phyloP scores from a whole-genome alignment of 768 basidiomycete species.

The Myochromella boudieri region DNA sequence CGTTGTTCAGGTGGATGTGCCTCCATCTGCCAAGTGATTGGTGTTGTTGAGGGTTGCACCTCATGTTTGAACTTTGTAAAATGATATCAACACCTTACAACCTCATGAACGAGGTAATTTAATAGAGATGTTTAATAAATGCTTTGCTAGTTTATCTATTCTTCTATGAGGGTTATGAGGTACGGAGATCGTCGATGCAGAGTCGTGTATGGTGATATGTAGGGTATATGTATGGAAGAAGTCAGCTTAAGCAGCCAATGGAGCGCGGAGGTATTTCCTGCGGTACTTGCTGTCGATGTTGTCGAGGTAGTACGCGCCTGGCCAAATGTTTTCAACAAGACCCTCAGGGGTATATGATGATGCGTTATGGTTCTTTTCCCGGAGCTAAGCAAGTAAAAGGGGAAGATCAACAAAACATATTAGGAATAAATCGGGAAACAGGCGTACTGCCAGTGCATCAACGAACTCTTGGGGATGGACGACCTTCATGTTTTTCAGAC shows the following conservation, averaged over 20 bases:
- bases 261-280: conserved; percentile 73
- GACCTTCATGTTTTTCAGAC: conserved; percentile 85
- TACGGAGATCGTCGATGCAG: too few relatives aligned
- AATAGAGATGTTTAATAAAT: too few relatives aligned
- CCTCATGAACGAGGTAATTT: too few relatives aligned
- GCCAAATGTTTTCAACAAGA: conserved; percentile 89
- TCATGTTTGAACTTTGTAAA: not conserved
- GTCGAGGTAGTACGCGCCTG: conserved; percentile 90
- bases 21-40: not conserved
- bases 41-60: not conserved
- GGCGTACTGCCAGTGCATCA: conserved; percentile 68
- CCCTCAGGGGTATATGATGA: conserved; percentile 83
- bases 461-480: conserved; percentile 92
- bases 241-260: conserved; percentile 29
- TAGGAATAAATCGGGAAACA: conserved; percentile 3
- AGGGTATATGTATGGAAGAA: too few relatives aligned
- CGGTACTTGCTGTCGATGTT: conserved; percentile 89
- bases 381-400: conserved; percentile 55
- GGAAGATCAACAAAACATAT: conserved; percentile 3
- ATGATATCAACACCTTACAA: not conserved
- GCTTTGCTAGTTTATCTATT: too few relatives aligned
- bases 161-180: not conserved
- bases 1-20: conserved; percentile 17
- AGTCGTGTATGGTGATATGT: too few relatives aligned
- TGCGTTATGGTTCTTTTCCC: conserved; percentile 96